A percentile compares a stretch with the other conserved stretches of the same genome.
Evolutionary conservation across 352 stramenopile species (phyloP).

Genomic region (Pythium plurisporium): DNA sequence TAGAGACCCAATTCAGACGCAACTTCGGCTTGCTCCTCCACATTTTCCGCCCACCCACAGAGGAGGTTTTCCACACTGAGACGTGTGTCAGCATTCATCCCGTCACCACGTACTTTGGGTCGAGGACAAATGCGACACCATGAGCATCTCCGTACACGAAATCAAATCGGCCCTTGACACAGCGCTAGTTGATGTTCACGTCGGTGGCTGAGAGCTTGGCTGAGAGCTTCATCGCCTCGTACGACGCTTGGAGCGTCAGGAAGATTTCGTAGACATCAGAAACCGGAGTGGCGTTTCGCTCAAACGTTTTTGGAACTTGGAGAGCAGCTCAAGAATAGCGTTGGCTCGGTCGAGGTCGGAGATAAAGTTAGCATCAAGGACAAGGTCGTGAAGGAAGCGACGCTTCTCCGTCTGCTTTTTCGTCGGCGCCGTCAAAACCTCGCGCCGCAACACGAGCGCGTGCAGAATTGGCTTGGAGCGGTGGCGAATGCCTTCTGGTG

Average conservation of each 20-base stretch:
- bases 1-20: not conserved
- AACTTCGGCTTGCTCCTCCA: not conserved
- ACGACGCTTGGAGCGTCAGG: not conserved
- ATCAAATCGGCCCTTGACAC: not conserved
- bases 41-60: not conserved
- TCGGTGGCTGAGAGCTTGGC: not conserved
- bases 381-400: conserved; percentile 1
- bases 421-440: not conserved
- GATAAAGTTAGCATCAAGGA: not conserved
- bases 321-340: not conserved
- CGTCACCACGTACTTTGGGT: too few species aligned
- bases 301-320: not conserved
- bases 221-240: not conserved
- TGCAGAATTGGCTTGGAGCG: not conserved
- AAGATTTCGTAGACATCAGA: conserved; percentile 6
- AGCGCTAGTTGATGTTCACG: not conserved
- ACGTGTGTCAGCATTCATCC: too few species aligned
- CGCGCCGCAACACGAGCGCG: not conserved
- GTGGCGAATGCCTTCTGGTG: not conserved
- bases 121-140: not conserved
- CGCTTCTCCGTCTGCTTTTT: not conserved
- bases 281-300: not conserved
- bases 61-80: too few species aligned
- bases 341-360: not conserved
- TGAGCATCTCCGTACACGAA: conserved; percentile 13